Evolutionary conservation across 2,329 filamentous ascomycete genomes (phyloP).

Genomic region (Xylaria polymorpha): DNA sequence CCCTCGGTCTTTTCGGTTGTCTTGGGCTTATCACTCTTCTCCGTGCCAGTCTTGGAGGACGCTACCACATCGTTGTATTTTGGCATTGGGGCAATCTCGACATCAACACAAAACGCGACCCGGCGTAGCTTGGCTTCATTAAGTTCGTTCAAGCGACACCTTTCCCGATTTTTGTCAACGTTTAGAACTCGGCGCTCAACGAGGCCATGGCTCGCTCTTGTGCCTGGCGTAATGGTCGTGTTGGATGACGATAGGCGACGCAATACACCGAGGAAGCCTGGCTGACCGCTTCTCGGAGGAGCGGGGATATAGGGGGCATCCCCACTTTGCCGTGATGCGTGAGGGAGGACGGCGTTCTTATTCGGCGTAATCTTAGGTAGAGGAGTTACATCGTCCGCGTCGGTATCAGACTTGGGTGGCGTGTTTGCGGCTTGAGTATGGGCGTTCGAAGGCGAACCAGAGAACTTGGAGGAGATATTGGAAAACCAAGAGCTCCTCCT

Average conservation of each 20-base stretch:
- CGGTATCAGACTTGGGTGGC: slow-evolving; percentile 43
- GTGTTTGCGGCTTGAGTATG: slow-evolving; percentile 28
- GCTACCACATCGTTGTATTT: slow-evolving; percentile 75
- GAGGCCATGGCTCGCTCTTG: slow-evolving; percentile 71
- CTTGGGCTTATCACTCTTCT: slow-evolving; percentile 71
- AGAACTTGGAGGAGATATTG: slow-evolving; percentile 93
- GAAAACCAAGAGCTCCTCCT: slow-evolving; percentile 90
- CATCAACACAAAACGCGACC: slow-evolving; percentile 96
- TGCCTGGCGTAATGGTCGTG: slow-evolving; percentile 59
- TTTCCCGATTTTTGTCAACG: slow-evolving; percentile 80
- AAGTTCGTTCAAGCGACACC: slow-evolving; percentile 83
- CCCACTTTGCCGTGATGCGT: slow-evolving; percentile 66
- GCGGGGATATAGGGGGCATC: slow-evolving; percentile 78
- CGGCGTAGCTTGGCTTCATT: slow-evolving; percentile 83
- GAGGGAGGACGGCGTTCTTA: slow-evolving; percentile 70
- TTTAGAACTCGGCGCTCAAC: slow-evolving; percentile 88
- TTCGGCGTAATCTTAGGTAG: slow-evolving; percentile 62
- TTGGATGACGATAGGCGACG: slow-evolving; percentile 81
- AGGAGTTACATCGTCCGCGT: slow-evolving; percentile 54
- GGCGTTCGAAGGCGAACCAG: slow-evolving; percentile 61
- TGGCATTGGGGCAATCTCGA: slow-evolving; percentile 92
- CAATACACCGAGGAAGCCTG: slow-evolving; percentile 84
- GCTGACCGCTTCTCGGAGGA: slow-evolving; percentile 74
- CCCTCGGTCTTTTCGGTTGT: slow-evolving; percentile 78
- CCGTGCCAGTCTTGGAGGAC: slow-evolving; percentile 60